Base-by-base conservation (phyloP, 345 rosid species). In the Crucihimalaya himalaica region DNA sequence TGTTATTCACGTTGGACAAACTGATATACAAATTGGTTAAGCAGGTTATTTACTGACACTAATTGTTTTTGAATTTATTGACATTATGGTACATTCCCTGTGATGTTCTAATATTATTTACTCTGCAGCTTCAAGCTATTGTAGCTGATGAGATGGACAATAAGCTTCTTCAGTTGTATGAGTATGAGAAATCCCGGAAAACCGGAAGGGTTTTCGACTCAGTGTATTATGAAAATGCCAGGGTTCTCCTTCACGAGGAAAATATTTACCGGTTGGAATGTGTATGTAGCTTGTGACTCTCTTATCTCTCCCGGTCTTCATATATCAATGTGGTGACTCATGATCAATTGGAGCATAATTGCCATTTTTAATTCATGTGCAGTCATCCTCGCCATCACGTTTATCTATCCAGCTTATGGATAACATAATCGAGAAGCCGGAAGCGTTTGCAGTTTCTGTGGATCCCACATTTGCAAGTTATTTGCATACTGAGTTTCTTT, bases 1-100 rank as follows among this genome's bases (percentile, higher is more conserved):
- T 87, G 71, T 75, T 94, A 68, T 94, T 94, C 79, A 94, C 99
- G 40, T 72, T 94, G 81, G 97, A 92, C 89, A 94, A 89, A 85
- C 65, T 94, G 79, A 88, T 94, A 71, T 94, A 85, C 83, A 91
- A 86, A 84, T 75, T 94, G 83, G 89, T 90, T 80, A 94, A 91
- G 79, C 99, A 94, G 97, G 99, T 94, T 14, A 5, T 15, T 48
- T 2, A 21, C 62, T 63, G 61, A 39, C 51, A 8, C 43, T 53
- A 31, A 13, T 52, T 51, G 60, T 35, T 52, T 67, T 45, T 32
- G 18, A 47, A 8, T 4, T 6, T 47, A 13, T 27, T 11, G 9
- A 60, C 20, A 19, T n/a, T 54, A 52, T 28, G 5, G 18, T 37
- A 47, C 15, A 63, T 82, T 71, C 47, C 42, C 23, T 28, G 21